Evolutionary conservation across 2,329 filamentous ascomycete genomes (phyloP).

Genomic region (Fusarium sp.): DNA sequence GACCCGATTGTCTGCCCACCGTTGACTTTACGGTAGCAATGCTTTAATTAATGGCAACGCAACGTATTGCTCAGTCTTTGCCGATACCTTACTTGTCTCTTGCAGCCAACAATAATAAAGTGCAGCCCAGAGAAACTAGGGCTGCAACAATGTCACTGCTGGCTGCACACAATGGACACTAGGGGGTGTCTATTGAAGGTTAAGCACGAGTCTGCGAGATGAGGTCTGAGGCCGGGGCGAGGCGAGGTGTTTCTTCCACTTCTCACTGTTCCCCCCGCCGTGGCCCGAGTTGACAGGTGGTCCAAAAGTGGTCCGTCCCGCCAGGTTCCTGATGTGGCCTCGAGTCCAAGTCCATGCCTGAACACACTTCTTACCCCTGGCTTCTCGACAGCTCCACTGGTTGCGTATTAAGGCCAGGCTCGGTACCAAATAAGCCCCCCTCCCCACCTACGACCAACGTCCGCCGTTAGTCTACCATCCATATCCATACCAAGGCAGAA

Average conservation of each 20-base stretch:
- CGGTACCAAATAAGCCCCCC: conserved; percentile 42
- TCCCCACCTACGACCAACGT: conserved; percentile 36
- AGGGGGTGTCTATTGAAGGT: conserved; percentile 35
- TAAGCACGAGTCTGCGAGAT: conserved; percentile 13
- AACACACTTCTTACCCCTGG: conserved; percentile 33
- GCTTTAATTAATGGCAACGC: conserved; percentile 6
- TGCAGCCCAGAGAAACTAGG: conserved; percentile 19
- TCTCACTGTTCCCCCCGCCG: conserved; percentile 31
- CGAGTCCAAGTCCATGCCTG: conserved; percentile 24
- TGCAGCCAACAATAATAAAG: conserved; percentile 30
- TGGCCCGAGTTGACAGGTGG: conserved; percentile 44
- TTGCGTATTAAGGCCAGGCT: conserved; percentile 43
- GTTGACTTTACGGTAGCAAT: conserved; percentile 19
- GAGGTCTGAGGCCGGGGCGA: conserved; percentile 35
- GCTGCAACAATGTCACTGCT: conserved; percentile 28
- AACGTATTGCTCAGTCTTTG: conserved; percentile 1
- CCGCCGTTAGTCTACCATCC: conserved; percentile 32
- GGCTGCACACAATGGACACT: conserved; percentile 26
- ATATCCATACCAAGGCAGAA: conserved; percentile 41
- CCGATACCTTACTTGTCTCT: conserved; percentile 12
- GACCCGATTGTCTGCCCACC: conserved; percentile 29
- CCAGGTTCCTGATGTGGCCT: conserved; percentile 38
- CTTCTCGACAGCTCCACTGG: conserved; percentile 36
- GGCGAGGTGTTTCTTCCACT: conserved; percentile 39
- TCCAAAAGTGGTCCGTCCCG: conserved; percentile 37